phyloP scores from a whole-genome alignment of 257 asterid species.

The Solanum microdontum region DNA sequence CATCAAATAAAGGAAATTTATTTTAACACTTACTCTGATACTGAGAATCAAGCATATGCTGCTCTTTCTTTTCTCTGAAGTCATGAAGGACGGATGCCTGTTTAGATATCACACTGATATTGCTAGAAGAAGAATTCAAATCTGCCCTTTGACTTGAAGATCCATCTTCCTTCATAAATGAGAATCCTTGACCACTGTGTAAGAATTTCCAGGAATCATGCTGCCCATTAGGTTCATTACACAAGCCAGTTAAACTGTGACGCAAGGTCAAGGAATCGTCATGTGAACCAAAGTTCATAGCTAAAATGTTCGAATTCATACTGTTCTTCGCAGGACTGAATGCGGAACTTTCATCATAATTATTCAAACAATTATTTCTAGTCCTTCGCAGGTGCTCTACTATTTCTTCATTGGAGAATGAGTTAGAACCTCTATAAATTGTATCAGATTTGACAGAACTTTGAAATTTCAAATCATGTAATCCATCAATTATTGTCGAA shows the following conservation, averaged over 20 bases:
- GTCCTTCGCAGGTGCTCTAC: slow-evolving; percentile 87
- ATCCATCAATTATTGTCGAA: slow-evolving; percentile 45
- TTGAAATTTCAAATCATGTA: slow-evolving; percentile 71
- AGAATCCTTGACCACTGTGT: slow-evolving; percentile 47
- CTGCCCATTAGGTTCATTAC: slow-evolving; percentile 43
- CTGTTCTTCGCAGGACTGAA: slow-evolving; percentile 59
- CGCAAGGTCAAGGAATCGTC: slow-evolving; percentile 50
- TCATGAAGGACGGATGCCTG: slow-evolving; percentile 34
- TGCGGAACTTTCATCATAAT: slow-evolving; percentile 47
- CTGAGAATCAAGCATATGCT: slow-evolving; percentile 48
- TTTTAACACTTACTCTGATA: slow-evolving; percentile 38
- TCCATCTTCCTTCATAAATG: slow-evolving; percentile 41
- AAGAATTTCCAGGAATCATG: slow-evolving; percentile 64
- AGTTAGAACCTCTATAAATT: slow-evolving; percentile 64
- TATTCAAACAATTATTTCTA: slow-evolving; percentile 36
- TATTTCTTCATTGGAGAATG: slow-evolving; percentile 92
- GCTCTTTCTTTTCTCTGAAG: slow-evolving; percentile 47
- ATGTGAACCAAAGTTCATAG: slow-evolving; percentile 67
- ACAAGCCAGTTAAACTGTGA: slow-evolving; percentile 35
- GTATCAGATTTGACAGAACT: slow-evolving; percentile 71
- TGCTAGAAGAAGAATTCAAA: slow-evolving; percentile 11
- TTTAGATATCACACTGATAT: slow-evolving; percentile 11
- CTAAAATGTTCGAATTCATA: slow-evolving; percentile 68
- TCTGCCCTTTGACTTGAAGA: slow-evolving; percentile 42
- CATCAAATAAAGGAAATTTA: neutral